Percentiles rank a stretch among this genome's conserved stretches.
phyloP scores from a whole-genome alignment of 768 basidiomycete species.

The Psilocybe subaeruginosa region DNA sequence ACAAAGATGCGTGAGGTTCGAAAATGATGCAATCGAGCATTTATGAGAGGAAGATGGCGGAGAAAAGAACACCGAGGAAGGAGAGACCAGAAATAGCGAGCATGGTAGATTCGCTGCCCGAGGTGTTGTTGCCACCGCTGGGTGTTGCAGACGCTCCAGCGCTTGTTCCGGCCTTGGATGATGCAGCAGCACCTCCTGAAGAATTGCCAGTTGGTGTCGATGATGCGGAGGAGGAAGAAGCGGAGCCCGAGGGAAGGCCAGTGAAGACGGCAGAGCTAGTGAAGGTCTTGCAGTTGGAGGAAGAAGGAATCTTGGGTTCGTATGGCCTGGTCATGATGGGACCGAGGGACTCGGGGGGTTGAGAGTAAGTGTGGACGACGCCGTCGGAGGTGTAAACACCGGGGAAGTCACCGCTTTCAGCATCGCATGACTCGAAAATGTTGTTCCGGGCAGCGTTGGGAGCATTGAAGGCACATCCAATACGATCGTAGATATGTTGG shows the following conservation, averaged over 20 bases:
- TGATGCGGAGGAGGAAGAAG: neutral
- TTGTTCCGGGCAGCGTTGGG: constrained; percentile 63
- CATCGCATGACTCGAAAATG: constrained; percentile 65
- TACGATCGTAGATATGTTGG: constrained; percentile 75
- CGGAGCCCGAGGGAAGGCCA: constrained; percentile 3
- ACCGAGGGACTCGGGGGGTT: constrained; percentile 46
- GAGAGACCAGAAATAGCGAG: neutral
- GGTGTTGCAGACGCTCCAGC: too few relatives aligned
- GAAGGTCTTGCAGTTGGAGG: constrained; percentile 6
- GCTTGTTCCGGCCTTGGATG: neutral
- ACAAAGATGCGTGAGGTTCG: neutral
- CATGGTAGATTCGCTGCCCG: neutral
- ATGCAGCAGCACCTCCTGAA: neutral
- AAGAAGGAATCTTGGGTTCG: constrained; percentile 38
- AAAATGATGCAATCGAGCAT: neutral
- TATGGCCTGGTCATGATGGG: constrained; percentile 45
- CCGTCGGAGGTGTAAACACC: constrained; percentile 34
- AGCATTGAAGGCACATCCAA: constrained; percentile 75
- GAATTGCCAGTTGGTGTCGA: neutral
- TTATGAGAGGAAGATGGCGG: constrained; percentile 4
- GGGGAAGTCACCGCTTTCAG: constrained; percentile 47
- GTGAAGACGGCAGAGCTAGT: constrained; percentile 1
- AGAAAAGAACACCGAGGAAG: neutral
- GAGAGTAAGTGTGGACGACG: constrained; percentile 40
- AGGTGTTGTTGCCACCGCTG: neutral